Evolutionary conservation across 148 eudicot genomes (phyloP).

Genomic region (Pharnaceum exiguum): DNA sequence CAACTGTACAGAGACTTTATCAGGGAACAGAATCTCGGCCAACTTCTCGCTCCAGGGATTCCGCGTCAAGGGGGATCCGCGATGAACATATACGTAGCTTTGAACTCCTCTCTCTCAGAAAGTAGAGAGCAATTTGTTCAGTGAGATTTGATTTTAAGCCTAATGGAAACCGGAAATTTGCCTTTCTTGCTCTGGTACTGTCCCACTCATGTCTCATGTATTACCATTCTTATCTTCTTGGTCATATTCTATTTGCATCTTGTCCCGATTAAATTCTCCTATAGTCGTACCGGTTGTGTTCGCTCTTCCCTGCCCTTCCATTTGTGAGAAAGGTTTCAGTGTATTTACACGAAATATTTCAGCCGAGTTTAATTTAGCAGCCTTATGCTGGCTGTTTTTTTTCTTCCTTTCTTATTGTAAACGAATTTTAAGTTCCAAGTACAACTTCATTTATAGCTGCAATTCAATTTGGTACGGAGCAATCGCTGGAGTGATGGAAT

Average conservation of each 20-base stretch:
- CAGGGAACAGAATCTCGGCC: slow-evolving; percentile 44
- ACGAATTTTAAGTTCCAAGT: no score
- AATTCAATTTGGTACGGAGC: no score
- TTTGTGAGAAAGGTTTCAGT: no score
- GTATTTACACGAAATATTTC: no score
- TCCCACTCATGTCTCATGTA: slow-evolving; percentile 12
- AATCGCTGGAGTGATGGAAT: no score
- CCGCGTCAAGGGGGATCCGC: slow-evolving; percentile 50
- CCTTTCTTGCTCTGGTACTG: slow-evolving; percentile 9
- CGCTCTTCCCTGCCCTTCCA: no score
- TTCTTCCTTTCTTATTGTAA: no score
- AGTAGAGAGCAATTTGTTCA: slow-evolving; percentile 27
- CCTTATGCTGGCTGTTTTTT: no score
- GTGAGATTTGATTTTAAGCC: slow-evolving; percentile 9
- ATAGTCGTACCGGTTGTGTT: no score
- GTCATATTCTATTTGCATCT: background rate
- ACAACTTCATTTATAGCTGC: no score
- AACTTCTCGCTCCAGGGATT: slow-evolving; percentile 42
- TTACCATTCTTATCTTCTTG: slow-evolving; percentile 4
- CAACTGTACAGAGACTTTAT: slow-evolving; percentile 47
- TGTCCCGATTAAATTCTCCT: background rate
- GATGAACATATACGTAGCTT: slow-evolving; percentile 88
- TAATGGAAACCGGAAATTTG: slow-evolving; percentile 12
- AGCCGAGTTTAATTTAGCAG: no score
- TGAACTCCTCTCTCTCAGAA: slow-evolving; percentile 76